phyloP scores from a whole-genome alignment of 768 basidiomycete species.

The Trametes sanguinea region DNA sequence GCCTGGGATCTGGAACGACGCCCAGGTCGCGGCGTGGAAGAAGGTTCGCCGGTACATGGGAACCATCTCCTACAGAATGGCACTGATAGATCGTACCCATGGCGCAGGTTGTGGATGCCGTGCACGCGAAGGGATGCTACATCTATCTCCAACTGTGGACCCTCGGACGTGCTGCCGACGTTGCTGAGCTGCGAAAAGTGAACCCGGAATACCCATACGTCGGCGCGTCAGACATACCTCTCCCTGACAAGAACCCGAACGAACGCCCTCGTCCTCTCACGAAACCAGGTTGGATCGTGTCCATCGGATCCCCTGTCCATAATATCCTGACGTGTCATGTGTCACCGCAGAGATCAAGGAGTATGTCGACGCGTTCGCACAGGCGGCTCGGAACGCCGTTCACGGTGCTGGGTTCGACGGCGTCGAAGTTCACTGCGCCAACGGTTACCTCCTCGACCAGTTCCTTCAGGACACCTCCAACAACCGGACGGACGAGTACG shows the following conservation, averaged over 20 bases:
- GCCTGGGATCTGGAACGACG: slow-evolving; percentile 62
- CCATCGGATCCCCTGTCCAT: not conserved
- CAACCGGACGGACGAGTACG: slow-evolving; percentile 49
- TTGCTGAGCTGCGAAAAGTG: slow-evolving; percentile 38
- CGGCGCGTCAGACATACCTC: slow-evolving; percentile 29
- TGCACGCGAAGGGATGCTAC: slow-evolving; percentile 52
- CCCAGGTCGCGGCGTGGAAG: slow-evolving; percentile 56
- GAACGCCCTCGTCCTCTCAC: slow-evolving; percentile 29
- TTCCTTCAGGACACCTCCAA: slow-evolving; percentile 43
- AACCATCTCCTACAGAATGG: not conserved
- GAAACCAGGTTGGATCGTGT: slow-evolving; percentile 8
- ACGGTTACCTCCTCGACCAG: slow-evolving; percentile 42
- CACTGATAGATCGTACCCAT: not conserved
- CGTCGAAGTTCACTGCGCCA: slow-evolving; percentile 32
- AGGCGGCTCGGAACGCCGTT: slow-evolving; percentile 32
- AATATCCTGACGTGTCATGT: not conserved
- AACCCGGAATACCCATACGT: slow-evolving; percentile 27
- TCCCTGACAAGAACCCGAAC: not conserved
- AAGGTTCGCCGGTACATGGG: slow-evolving; percentile 25
- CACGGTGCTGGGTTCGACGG: slow-evolving; percentile 34
- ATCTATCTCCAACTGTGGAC: slow-evolving; percentile 62
- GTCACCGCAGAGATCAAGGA: slow-evolving; percentile 37
- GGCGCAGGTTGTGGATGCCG: slow-evolving; percentile 50
- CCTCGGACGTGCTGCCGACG: slow-evolving; percentile 44
- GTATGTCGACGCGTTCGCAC: slow-evolving; percentile 35